Evolutionary conservation across 805 yeast species (phyloP).

Genomic region (Starmera dryadoides): DNA sequence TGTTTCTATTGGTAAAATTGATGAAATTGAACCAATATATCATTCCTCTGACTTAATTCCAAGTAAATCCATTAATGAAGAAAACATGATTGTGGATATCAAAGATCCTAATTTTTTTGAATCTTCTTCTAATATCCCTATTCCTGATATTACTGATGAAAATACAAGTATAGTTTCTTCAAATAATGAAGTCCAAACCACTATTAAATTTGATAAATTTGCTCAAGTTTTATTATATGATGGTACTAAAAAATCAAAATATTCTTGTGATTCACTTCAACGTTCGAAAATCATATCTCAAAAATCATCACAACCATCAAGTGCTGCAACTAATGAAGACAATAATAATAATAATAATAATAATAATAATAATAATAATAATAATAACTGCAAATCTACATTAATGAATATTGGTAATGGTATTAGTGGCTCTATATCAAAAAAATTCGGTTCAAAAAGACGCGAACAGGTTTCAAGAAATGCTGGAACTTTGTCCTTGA

Average conservation of each 20-base stretch:
- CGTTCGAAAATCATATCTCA: background rate
- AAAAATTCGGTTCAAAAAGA: conserved; percentile 3
- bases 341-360: background rate
- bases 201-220: conserved; percentile 20
- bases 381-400: too few species aligned
- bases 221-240: conserved; percentile 21
- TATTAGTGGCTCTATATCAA: background rate
- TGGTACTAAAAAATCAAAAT: conserved; percentile 13
- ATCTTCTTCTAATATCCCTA: background rate
- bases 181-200: background rate
- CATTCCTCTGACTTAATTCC: conserved; percentile 4
- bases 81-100: conserved; percentile 7
- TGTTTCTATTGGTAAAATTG: conserved; percentile 6
- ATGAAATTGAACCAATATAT: conserved; percentile 6
- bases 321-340: background rate
- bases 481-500: conserved; percentile 1
- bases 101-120: conserved; percentile 4
- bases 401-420: too few species aligned
- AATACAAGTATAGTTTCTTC: background rate
- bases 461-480: background rate
- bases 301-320: background rate
- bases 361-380: background rate
- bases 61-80: conserved; percentile 2
- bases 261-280: background rate
- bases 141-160: background rate